These are phyloP conservation scores for Clarkia xantiana DNA, from an alignment of 345 rosid genomes.

Conservation along the genomic window DNA sequence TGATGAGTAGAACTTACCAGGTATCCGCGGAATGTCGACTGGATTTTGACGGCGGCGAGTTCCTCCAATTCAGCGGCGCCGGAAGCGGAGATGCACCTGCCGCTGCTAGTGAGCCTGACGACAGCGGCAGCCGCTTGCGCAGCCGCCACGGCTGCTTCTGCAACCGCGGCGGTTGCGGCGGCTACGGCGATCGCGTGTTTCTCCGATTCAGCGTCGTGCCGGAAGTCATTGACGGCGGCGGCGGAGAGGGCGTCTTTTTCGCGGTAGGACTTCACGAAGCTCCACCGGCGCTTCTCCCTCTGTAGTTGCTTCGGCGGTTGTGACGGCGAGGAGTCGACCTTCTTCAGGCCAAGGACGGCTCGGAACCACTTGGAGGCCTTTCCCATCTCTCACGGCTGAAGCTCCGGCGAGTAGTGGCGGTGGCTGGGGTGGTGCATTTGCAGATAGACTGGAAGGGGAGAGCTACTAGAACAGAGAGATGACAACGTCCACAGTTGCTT, in stretches of 20 bases:
- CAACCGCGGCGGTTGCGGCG: conserved; percentile 64
- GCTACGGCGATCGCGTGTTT: conserved; percentile 74
- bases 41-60: conserved; percentile 61
- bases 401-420: background rate
- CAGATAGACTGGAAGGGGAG: conserved; percentile 4
- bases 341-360: conserved; percentile 53
- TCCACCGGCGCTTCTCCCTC: conserved; percentile 70
- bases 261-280: conserved; percentile 62
- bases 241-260: conserved; percentile 16
- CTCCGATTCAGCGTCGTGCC: conserved; percentile 16
- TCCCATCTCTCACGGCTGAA: conserved; percentile 32
- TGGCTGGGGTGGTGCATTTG: background rate
- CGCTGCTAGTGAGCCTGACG: conserved; percentile 62
- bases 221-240: background rate
- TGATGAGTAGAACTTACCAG: conserved; percentile 33
- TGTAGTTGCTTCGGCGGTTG: conserved; percentile 4
- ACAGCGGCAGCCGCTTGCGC: conserved; percentile 72
- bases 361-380: conserved; percentile 77
- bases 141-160: conserved; percentile 68
- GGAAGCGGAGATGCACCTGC: conserved; percentile 24
- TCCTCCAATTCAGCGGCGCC: conserved; percentile 13
- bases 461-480: background rate
- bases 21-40: conserved; percentile 79
- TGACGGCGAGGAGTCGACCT: conserved; percentile 23
- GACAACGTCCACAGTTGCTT: too few relatives aligned